Base-by-base conservation (phyloP, 768 basidiomycete genomes). In the Pholiota conissans region DNA sequence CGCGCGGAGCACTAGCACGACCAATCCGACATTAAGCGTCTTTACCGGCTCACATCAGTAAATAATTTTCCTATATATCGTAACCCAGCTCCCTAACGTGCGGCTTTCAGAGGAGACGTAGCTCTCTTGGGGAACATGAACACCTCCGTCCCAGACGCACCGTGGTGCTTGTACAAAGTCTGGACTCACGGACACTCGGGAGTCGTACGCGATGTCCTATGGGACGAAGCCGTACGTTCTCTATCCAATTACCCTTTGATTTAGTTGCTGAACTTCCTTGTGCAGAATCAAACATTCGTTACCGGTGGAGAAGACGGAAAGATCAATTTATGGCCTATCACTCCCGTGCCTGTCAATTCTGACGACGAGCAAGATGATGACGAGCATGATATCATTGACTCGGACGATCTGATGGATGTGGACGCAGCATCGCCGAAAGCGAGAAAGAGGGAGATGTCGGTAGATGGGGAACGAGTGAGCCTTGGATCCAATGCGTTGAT, bases 11-110 rank as follows among this genome's bases (percentile, higher is more conserved):
- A 64, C 65, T 37, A 60, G 65, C 29, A 71, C 71, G 10, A 62
- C 61, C 20, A 56, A 61, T 9, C 72, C 74, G 39, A 75, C 73
- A 18, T 70, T 89, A 8, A 77, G 77, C 28, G 69, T 90, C 3
- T 88, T 90, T 53, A 80, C 83, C 4, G 90, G 90, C 0, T 90
- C 90, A 1, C 90, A 92, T 52, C 86, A 90, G 90, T 87, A 65
- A 29, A 80, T 74, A 4, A 30, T 51, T 6, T 24, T 24, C 16
- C 11, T 28, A 6, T 30, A 13, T 47, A 10, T 47, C 45, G 29
- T 28, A 9, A n/a, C 40, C 26, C 42, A 35, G 32, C 30, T 6
- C 18, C 52, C 40, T 57, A 58, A 49, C 5, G 45, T 13, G 42
- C 52, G 24, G 22, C 20, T n/a, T 55, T 10, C 28, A 87, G 86